Conservation (phyloP, 495 filamentous ascomycete species). For the Parmelia sp. region DNA sequence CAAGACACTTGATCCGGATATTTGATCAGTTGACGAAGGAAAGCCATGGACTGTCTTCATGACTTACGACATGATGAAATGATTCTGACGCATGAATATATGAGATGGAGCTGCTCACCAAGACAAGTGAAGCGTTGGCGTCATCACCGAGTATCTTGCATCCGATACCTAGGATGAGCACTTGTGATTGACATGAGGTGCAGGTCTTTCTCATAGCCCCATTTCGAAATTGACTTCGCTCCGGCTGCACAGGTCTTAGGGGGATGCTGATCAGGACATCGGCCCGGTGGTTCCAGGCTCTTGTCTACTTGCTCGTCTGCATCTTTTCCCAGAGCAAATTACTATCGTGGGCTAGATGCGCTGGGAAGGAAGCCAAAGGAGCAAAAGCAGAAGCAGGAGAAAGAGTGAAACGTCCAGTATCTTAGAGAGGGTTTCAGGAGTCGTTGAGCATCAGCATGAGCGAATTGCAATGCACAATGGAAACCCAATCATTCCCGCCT, state of each 20-base stretch:
- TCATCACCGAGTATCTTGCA: background rate
- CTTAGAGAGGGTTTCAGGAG: background rate
- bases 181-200: background rate
- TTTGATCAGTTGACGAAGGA: background rate
- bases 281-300: background rate
- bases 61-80: background rate
- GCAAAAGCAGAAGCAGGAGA: background rate
- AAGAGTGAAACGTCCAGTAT: background rate
- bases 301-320: background rate
- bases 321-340: background rate
- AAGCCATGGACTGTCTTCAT: background rate
- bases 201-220: background rate
- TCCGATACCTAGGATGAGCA: background rate
- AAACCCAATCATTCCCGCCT: slow-evolving; percentile 9
- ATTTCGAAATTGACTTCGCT: background rate
- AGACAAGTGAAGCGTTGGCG: too few relatives aligned
- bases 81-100: background rate
- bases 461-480: background rate
- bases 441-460: background rate
- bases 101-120: background rate
- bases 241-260: background rate
- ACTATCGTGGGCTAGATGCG: background rate
- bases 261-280: background rate
- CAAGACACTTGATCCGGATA: background rate
- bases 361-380: background rate